Conservation (phyloP, 169 alveolate species). For the Blepharisma undulans region DNA sequence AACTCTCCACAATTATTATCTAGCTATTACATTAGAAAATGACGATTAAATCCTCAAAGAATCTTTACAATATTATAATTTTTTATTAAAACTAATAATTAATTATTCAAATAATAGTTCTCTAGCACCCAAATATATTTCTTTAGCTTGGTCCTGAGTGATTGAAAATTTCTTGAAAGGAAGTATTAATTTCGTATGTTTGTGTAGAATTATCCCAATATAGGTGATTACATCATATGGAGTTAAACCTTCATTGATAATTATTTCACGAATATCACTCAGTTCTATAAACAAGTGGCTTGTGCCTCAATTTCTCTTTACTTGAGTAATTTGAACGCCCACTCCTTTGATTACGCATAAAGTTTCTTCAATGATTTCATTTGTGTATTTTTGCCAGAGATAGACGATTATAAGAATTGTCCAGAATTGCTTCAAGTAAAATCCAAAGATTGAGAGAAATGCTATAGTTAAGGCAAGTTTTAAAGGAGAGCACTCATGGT, state of each 20-base stretch:
- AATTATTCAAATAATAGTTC: conserved; percentile 1
- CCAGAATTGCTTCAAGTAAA: neutral
- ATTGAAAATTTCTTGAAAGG: conserved; percentile 20
- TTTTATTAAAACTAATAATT: too few relatives aligned
- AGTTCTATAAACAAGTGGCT: neutral
- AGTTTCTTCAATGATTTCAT: conserved; percentile 11
- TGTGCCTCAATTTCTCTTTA: neutral
- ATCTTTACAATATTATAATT: too few relatives aligned
- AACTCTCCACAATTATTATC: neutral
- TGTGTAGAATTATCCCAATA: neutral
- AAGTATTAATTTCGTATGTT: neutral
- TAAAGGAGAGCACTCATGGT: neutral
- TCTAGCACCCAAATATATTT: neutral
- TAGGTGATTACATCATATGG: conserved; percentile 6
- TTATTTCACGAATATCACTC: conserved; percentile 6
- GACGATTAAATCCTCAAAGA: neutral
- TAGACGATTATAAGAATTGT: neutral
- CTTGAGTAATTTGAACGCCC: conserved; percentile 27
- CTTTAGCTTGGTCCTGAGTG: neutral
- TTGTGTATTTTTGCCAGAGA: neutral
- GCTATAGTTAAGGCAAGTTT: neutral
- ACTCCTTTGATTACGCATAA: conserved; percentile 14
- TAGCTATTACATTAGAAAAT: neutral
- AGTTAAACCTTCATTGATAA: conserved; percentile 2
- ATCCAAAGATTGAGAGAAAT: neutral